phyloP scores from a whole-genome alignment of 352 stramenopile species.

The Globisporangium recalcitrans region DNA sequence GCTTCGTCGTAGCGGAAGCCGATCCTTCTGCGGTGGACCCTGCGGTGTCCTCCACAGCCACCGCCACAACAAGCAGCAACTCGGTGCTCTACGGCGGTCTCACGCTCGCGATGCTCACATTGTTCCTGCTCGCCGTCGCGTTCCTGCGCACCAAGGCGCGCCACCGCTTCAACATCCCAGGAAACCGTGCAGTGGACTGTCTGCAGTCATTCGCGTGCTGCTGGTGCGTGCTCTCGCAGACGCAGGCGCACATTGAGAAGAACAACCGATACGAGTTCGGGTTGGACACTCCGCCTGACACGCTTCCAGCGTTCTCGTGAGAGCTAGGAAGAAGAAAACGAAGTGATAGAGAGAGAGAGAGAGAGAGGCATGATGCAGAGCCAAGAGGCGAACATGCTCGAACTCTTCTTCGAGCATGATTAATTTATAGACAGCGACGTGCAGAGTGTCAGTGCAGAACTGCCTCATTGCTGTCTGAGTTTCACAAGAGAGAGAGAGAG shows the following conservation, averaged over 20 bases:
- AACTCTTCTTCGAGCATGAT: too few species aligned
- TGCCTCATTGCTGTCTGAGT: too few species aligned
- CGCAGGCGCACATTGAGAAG: slow-evolving; percentile 27
- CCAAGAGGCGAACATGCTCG: too few species aligned
- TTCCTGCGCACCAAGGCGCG: slow-evolving; percentile 35
- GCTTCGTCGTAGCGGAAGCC: neutral
- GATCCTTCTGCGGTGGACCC: neutral
- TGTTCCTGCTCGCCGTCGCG: slow-evolving; percentile 42
- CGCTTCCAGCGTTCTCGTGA: slow-evolving; percentile 15
- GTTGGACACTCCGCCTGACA: slow-evolving; percentile 16
- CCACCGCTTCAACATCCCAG: slow-evolving; percentile 34
- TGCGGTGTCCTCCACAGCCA: neutral
- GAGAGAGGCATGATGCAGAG: too few species aligned
- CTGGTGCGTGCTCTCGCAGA: slow-evolving; percentile 51
- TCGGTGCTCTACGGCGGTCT: slow-evolving; percentile 11
- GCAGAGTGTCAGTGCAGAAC: too few species aligned
- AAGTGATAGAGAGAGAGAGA: neutral
- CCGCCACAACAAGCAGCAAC: neutral
- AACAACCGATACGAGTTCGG: slow-evolving; percentile 22
- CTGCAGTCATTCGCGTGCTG: slow-evolving; percentile 36
- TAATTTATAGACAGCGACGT: too few species aligned
- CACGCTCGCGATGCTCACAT: slow-evolving; percentile 20
- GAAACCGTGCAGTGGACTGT: slow-evolving; percentile 29
- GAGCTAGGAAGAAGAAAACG: neutral
- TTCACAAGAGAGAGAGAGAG: too few species aligned